Percentiles rank a stretch among this genome's conserved stretches.
Evolutionary conservation across 306 rosid species (phyloP).

Genomic region (Prunus armeniaca): DNA sequence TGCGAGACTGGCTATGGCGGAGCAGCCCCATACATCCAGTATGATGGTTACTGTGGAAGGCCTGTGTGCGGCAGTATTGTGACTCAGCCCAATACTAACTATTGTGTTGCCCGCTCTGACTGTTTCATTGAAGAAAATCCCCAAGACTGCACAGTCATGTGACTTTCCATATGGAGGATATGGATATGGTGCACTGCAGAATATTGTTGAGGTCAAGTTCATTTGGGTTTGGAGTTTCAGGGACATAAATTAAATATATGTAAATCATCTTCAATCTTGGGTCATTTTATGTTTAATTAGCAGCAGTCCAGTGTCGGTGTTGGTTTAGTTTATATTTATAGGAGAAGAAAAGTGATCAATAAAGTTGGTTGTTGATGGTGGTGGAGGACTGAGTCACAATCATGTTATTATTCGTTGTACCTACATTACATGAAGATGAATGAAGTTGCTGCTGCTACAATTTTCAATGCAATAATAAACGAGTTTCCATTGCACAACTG

Average conservation of each 20-base stretch:
- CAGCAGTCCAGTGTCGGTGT: not conserved
- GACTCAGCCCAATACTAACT: too few species aligned
- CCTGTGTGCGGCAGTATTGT: not conserved
- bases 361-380: not conserved
- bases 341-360: not conserved
- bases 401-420: not conserved
- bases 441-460: not conserved
- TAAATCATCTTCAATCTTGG: too few species aligned
- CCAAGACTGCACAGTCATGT: constrained; percentile 52
- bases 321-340: not conserved
- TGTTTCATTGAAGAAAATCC: constrained; percentile 52
- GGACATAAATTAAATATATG: too few species aligned
- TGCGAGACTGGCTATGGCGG: not conserved
- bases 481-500: not conserved
- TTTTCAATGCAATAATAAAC: not conserved
- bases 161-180: not conserved
- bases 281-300: too few species aligned
- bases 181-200: too few species aligned
- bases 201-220: not conserved
- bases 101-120: constrained; percentile 33
- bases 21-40: not conserved
- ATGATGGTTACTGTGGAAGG: constrained; percentile 10
- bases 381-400: not conserved
- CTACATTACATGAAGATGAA: not conserved
- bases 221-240: not conserved